A percentile compares a stretch with the other conserved stretches of the same genome.
These are phyloP conservation scores for Pestalotiopsis sp. DNA, from an alignment of 2,329 filamentous ascomycete species.

Conservation along the genomic window DNA sequence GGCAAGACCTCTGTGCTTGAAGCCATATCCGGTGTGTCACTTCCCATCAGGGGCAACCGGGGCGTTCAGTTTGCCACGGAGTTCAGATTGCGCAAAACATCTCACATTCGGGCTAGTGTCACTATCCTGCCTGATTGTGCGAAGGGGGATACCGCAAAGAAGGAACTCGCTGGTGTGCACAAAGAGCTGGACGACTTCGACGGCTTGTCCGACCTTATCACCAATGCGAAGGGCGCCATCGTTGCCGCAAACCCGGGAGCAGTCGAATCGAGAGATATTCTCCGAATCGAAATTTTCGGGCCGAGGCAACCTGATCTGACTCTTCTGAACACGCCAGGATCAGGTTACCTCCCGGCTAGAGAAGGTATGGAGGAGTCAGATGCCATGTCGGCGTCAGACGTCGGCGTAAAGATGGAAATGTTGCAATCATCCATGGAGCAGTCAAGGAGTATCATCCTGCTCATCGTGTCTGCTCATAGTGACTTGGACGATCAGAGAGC, in stretches of 20 bases:
- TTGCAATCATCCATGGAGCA: conserved; percentile 59
- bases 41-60: conserved; percentile 59
- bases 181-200: conserved; percentile 29
- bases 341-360: conserved; percentile 53
- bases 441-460: conserved; percentile 60
- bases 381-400: conserved; percentile 45
- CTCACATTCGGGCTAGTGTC: conserved; percentile 35
- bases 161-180: conserved; percentile 22
- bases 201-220: conserved; percentile 37
- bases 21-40: conserved; percentile 63
- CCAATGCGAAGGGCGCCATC: conserved; percentile 49
- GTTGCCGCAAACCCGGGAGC: conserved; percentile 40
- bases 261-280: conserved; percentile 47
- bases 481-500: conserved; percentile 64
- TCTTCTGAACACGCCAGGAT: conserved; percentile 60
- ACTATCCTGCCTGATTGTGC: conserved; percentile 38
- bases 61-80: conserved; percentile 68
- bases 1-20: conserved; percentile 69
- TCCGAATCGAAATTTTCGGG: conserved; percentile 50
- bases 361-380: neutral
- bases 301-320: conserved; percentile 55
- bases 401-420: conserved; percentile 47
- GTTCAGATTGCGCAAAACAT: conserved; percentile 54
- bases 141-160: conserved; percentile 27
- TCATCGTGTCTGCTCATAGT: conserved; percentile 58